phyloP scores from a whole-genome alignment of 805 yeast genomes.

The Priceomyces castillae region DNA sequence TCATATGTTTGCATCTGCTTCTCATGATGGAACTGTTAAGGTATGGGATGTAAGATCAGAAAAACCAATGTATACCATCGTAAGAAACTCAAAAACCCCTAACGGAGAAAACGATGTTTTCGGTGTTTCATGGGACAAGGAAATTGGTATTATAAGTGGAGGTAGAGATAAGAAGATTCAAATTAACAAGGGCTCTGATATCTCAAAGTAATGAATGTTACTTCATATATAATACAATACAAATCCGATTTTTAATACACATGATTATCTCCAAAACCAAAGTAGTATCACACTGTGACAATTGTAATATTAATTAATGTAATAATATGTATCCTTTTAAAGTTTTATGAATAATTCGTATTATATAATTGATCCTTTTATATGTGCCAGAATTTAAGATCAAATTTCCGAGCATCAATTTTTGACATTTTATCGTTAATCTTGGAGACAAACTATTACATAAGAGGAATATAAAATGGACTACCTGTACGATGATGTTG shows the following conservation, averaged over 20 bases:
- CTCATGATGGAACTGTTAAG: constrained; percentile 95
- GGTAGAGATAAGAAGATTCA: constrained; percentile 94
- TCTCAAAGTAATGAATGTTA: constrained; percentile 16
- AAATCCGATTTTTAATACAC: not conserved
- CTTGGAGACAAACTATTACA: too few species aligned
- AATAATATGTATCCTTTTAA: too few species aligned
- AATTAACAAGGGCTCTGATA: constrained; percentile 53
- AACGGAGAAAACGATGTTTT: constrained; percentile 64
- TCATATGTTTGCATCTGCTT: constrained; percentile 81
- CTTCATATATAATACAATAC: constrained; percentile 4
- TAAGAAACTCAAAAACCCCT: constrained; percentile 58
- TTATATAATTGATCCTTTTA: too few species aligned
- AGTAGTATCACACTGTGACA: too few species aligned
- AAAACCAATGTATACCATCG: constrained; percentile 74
- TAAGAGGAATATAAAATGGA: not conserved
- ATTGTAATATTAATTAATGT: too few species aligned
- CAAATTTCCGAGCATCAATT: too few species aligned
- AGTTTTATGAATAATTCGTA: too few species aligned
- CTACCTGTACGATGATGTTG: constrained; percentile 38
- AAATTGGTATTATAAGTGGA: constrained; percentile 84
- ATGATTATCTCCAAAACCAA: too few species aligned
- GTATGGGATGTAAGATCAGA: constrained; percentile 95
- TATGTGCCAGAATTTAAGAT: too few species aligned
- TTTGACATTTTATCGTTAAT: too few species aligned
- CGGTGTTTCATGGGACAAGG: constrained; percentile 79